Base-by-base conservation (phyloP, 257 asterid genomes). In the Nicotiana tomentosiformis region DNA sequence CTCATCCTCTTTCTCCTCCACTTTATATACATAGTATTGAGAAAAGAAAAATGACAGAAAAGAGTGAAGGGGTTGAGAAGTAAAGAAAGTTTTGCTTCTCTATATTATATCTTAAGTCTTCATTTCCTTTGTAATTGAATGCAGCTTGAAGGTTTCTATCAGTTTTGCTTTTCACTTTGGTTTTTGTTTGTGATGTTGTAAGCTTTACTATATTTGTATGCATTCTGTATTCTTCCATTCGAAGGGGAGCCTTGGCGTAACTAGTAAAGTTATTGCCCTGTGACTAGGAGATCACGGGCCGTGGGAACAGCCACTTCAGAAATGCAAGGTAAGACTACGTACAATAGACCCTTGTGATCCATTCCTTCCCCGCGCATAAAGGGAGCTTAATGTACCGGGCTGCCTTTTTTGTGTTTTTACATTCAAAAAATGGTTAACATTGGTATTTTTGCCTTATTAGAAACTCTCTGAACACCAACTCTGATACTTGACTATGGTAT, bases 1-100 rank as follows among this genome's bases (percentile, higher is more conserved):
- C 85, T 83, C 85, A 83, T 83, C 85, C 99, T 96, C 98, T 92
- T 93, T 94, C 98, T 90, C 91, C 88, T 91, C 92, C 86, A 58
- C 88, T 85, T 89, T 90, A 82, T 83, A 79, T 58, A 88, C 86
- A 74, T 82, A 82, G 88, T n/a, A 77, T 83, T 83, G 78, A 85
- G 80, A 76, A 88, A 67, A 69, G 15, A 67, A 67, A 30, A 39
- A 26, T 85, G 39, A 68, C 26, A 70, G 77, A 74, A 56, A 56
- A 70, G 82, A 79, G 88, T 84, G 89, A 67, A 77, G 87, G 83
- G 12, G 83, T 86, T 80, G 88, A 87, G 90, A 88, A 89, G 93
- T 82, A 82, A 85, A 84, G 87, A 84, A 82, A 78, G 72, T 35
- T 77, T 68, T 33, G 57, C 87, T 83, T 84, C 86, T 89, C 90